Evolutionary conservation across 2,329 filamentous ascomycete genomes (phyloP), one percentile per base, ranked within the genome.

Genomic region (Xylogone sp.): DNA sequence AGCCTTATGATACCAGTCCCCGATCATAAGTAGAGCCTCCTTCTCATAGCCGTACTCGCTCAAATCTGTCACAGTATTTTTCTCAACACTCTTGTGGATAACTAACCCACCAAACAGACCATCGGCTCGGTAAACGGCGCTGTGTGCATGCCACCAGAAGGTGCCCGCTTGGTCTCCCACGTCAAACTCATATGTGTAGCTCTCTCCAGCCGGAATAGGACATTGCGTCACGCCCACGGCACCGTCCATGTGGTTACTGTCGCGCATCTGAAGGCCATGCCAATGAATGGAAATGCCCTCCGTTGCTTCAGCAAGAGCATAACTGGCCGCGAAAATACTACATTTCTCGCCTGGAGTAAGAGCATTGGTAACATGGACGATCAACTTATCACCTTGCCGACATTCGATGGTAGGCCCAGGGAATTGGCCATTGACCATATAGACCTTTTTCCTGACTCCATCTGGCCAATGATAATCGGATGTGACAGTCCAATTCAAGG

Each of bases 321-420:
- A 6, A 16, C 6, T 39, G 34, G 7, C 27, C 8, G 27, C 27
- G 27, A 31, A 31, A 7, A 13, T 31, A 7, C 8, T 13, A 31
- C 27, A 8, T 13, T 31, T 31, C n/a, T 75, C 69, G 6, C 69
- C 60, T 2, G 56, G 29, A 6, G 75, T 56, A 1, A 56, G 58
- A 61, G 78, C 4, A 45, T 45, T 45, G 78, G 20, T 62, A 9
- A 77, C 71, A 3, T 66, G 65, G 34, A 78, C 66, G 2, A 71
- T 52, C 2, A 78, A 53, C 0, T 59, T 68, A 59, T 78, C 75
- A 9, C 75, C 75, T 0, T 73, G 68, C n/a, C 73, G 69, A 6
- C 67, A 69, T 53, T 78, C 75, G 53, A 90, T 79, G 12, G 76
- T 72, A 1, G 87, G 87, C 0, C 84, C 87, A 1, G 86, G 87